Conservation (phyloP, 306 rosid genomes). For the Pyrus betulifolia region DNA sequence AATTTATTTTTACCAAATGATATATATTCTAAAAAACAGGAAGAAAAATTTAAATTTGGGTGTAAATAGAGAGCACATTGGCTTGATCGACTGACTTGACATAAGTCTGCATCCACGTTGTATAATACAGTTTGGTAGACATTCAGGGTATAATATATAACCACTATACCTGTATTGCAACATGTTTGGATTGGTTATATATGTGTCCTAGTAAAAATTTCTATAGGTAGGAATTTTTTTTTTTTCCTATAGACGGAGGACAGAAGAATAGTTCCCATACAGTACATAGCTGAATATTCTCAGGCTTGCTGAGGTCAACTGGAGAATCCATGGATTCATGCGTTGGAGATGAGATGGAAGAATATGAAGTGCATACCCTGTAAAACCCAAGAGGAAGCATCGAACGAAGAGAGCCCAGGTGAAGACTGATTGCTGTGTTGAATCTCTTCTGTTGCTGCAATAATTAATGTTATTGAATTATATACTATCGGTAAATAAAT, state of each 20-base stretch:
- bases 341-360: neutral
- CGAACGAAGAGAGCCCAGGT: slow-evolving; percentile 45
- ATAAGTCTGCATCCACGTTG: no score
- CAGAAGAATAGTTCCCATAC: neutral
- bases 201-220: no score
- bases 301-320: neutral
- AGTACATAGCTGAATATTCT: slow-evolving; percentile 2
- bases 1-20: no score
- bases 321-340: neutral
- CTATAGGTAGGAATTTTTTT: no score
- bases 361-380: slow-evolving; percentile 39
- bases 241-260: no score
- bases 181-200: no score
- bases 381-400: slow-evolving; percentile 61
- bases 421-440: slow-evolving; percentile 26
- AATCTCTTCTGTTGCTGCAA: slow-evolving; percentile 22
- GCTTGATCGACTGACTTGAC: neutral
- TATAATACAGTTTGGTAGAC: no score
- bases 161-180: no score
- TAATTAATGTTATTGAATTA: neutral
- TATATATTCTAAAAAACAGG: no score
- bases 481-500: no score
- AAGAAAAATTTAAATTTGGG: neutral
- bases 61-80: neutral
- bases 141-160: no score